These are phyloP conservation scores for Lagerstroemia speciosa DNA, from an alignment of 345 rosid genomes.

Conservation along the genomic window DNA sequence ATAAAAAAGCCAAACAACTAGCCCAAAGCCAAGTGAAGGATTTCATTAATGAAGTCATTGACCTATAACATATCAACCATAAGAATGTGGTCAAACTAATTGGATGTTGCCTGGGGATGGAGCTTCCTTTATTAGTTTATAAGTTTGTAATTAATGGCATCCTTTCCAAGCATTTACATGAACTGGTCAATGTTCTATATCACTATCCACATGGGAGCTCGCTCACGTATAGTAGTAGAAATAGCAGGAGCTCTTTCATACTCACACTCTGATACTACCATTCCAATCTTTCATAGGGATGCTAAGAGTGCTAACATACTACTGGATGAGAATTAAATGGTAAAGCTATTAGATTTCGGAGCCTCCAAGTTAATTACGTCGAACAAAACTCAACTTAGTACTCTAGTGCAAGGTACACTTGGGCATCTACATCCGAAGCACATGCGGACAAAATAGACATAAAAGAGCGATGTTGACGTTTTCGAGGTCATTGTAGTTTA, in stretches of 20 bases:
- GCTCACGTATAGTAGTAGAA: slow-evolving; percentile 26
- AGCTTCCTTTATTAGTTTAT: slow-evolving; percentile 37
- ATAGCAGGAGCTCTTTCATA: slow-evolving; percentile 23
- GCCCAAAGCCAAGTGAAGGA: slow-evolving; percentile 32
- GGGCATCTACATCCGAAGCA: slow-evolving; percentile 45
- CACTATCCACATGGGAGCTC: slow-evolving; percentile 23
- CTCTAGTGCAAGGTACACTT: slow-evolving; percentile 37
- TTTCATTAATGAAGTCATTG: slow-evolving; percentile 37
- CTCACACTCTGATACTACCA: slow-evolving; percentile 25
- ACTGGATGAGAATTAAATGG: too few species aligned
- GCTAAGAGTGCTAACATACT: slow-evolving; percentile 32
- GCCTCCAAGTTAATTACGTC: slow-evolving; percentile 29
- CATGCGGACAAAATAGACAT: slow-evolving; percentile 18
- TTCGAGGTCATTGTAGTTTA: slow-evolving; percentile 36
- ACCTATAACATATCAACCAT: slow-evolving; percentile 38
- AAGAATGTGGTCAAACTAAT: slow-evolving; percentile 36
- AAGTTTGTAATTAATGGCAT: slow-evolving; percentile 37
- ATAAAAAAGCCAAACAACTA: slow-evolving; percentile 34
- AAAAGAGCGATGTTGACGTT: slow-evolving; percentile 42
- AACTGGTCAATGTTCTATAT: slow-evolving; percentile 8
- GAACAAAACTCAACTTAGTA: slow-evolving; percentile 35
- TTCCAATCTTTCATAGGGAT: slow-evolving; percentile 31
- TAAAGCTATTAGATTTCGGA: slow-evolving; percentile 43
- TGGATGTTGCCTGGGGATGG: slow-evolving; percentile 42
- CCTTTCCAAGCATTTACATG: slow-evolving; percentile 30